phyloP scores from a whole-genome alignment of 83 land plant genomes.

The Larix sibirica region DNA sequence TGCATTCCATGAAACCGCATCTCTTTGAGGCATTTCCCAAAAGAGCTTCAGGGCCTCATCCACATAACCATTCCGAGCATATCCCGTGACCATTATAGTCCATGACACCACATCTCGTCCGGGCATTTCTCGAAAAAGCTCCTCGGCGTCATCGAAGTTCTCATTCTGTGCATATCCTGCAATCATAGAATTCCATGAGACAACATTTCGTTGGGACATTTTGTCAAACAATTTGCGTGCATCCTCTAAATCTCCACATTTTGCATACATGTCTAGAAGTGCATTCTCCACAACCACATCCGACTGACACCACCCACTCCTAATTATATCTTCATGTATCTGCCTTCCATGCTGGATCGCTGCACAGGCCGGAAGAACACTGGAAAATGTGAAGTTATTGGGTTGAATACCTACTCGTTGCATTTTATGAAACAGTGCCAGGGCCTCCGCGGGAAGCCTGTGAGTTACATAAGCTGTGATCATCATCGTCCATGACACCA shows the following conservation, averaged over 20 bases:
- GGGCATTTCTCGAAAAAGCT: constrained; percentile 24
- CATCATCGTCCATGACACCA: neutral
- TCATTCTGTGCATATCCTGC: constrained; percentile 23
- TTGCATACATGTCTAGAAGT: constrained; percentile 29
- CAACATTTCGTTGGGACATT: constrained; percentile 39
- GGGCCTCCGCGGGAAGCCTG: neutral
- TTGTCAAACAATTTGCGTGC: constrained; percentile 32
- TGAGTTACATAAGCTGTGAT: neutral
- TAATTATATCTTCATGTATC: constrained; percentile 12
- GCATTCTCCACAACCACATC: constrained; percentile 45
- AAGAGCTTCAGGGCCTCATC: constrained; percentile 24
- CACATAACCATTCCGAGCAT: constrained; percentile 27
- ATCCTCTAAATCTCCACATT: constrained; percentile 24
- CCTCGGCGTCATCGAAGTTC: constrained; percentile 29
- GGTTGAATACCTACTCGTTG: neutral
- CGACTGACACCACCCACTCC: constrained; percentile 16
- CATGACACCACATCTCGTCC: constrained; percentile 20
- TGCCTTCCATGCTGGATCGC: neutral
- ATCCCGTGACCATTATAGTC: constrained; percentile 27
- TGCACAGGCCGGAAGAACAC: neutral
- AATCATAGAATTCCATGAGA: constrained; percentile 42
- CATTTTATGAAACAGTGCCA: neutral
- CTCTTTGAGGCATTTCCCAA: constrained; percentile 18
- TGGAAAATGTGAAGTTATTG: neutral
- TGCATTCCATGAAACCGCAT: constrained; percentile 47